Evolutionary conservation across 306 rosid genomes (phyloP), one percentile per base, ranked within the genome.

Genomic region (Fragaria ananassa): DNA sequence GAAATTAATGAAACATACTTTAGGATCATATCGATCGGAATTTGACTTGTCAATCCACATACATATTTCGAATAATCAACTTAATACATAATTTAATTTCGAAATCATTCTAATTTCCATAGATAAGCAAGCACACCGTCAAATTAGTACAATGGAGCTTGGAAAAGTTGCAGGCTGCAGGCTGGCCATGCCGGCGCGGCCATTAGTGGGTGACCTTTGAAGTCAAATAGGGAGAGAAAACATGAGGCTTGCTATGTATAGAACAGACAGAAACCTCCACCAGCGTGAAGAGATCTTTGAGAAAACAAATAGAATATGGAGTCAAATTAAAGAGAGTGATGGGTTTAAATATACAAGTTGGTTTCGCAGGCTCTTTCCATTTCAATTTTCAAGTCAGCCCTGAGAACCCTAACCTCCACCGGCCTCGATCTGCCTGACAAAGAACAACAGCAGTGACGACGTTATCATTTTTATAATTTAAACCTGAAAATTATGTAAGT

Each of bases 231-330:
- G 54, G 9, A 47, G 51, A 64, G 61, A 21, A 50, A 80, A 70
- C 47, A 78, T 74, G 80, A 63, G 70, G 78, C 37, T 25, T 68
- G 63, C 58, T 23, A 41, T 63, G 68, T 62, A 73, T 77, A 39
- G 45, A 64, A 64, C 67, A 64, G 82, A 70, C 80, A 78, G 74
- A 65, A 47, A 78, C 6, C 73, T 69, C 65, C 84, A 80, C 72
- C 71, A 71, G 46, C 84, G 17, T 25, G 56, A 62, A 62, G 63
- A 47, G 49, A 68, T 76, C 73, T 51, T 62, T 64, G 46, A 45
- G 69, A 37, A 25, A 1, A 71, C 42, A 17, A 64, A 74, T 7
- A 10, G 56, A 42, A 8, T 39, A 68, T 18, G 14, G 15, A 50
- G 53, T 71, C 74, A 31, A 67, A 31, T 31, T 31, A 31, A 17